A percentile compares a stretch with the other conserved stretches of the same genome.
Evolutionary conservation across 495 filamentous ascomycete genomes (phyloP).

Genomic region (Xylaria flabelliformis): DNA sequence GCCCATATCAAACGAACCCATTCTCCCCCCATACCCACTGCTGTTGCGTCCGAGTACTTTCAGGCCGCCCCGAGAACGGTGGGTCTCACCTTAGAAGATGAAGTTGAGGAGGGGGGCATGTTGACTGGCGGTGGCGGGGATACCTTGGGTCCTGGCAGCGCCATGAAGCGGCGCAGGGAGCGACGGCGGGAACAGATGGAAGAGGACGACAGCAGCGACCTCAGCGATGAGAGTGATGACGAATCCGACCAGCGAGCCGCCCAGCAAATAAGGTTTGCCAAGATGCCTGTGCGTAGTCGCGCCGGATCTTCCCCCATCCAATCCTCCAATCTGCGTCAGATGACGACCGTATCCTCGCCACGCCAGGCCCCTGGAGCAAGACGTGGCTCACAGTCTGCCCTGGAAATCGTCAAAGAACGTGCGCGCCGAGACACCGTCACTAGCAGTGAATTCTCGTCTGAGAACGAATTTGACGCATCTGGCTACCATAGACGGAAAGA

Average conservation of each 20-base stretch:
- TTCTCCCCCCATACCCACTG: slow-evolving; percentile 94
- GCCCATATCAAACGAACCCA: slow-evolving; percentile 87
- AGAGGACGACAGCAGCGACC: slow-evolving; percentile 95
- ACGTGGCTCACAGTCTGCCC: slow-evolving; percentile 76
- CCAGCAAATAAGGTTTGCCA: slow-evolving; percentile 92
- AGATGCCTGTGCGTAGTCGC: slow-evolving; percentile 88
- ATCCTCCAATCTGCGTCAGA: slow-evolving; percentile 58
- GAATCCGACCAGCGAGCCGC: slow-evolving; percentile 71
- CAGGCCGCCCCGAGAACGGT: slow-evolving; percentile 64
- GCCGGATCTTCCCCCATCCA: slow-evolving; percentile 88
- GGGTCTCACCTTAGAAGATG: slow-evolving; percentile 68
- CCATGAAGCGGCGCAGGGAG: slow-evolving; percentile 60
- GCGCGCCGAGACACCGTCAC: slow-evolving; percentile 84
- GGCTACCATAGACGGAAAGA: slow-evolving; percentile 66
- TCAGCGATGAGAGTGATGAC: slow-evolving; percentile 96
- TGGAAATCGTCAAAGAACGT: slow-evolving; percentile 76
- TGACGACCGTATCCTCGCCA: slow-evolving; percentile 45
- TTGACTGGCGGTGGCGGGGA: slow-evolving; percentile 78
- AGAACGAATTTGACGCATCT: slow-evolving; percentile 80
- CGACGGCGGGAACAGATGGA: slow-evolving; percentile 79
- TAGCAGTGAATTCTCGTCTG: slow-evolving; percentile 90
- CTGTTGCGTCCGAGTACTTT: slow-evolving; percentile 89
- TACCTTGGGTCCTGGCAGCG: slow-evolving; percentile 69
- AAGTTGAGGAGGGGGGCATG: slow-evolving; percentile 81
- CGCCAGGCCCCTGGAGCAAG: slow-evolving; percentile 46